Evolutionary conservation across 2,329 filamentous ascomycete species (phyloP).

Genomic region (Atkinsonella hypoxylon): DNA sequence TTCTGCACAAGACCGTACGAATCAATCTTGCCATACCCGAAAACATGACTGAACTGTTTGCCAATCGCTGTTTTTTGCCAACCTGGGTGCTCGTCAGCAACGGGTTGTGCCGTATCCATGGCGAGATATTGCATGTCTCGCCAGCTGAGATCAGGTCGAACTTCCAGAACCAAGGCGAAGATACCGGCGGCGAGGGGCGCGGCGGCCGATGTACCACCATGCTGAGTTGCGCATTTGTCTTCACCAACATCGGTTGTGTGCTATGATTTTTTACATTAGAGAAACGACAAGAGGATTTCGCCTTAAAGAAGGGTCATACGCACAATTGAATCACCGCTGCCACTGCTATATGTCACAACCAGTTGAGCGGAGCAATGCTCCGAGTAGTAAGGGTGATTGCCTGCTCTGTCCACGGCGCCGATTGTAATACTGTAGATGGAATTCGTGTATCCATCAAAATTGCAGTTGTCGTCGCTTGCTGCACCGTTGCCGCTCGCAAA

Average conservation of each 20-base stretch:
- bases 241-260: slow-evolving; percentile 91
- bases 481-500: slow-evolving; percentile 94
- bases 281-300: neutral
- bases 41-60: slow-evolving; percentile 85
- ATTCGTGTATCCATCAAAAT: slow-evolving; percentile 98
- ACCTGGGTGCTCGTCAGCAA: slow-evolving; percentile 56
- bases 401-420: slow-evolving; percentile 78
- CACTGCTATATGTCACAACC: slow-evolving; percentile 94
- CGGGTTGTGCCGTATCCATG: slow-evolving; percentile 69
- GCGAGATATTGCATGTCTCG: slow-evolving; percentile 89
- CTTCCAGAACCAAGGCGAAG: slow-evolving; percentile 75
- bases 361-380: slow-evolving; percentile 92
- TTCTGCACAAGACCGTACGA: slow-evolving; percentile 73
- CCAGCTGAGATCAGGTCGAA: slow-evolving; percentile 81
- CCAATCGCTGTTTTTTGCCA: slow-evolving; percentile 77
- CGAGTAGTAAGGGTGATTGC: slow-evolving; percentile 88
- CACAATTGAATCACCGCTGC: slow-evolving; percentile 71
- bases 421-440: slow-evolving; percentile 98
- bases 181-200: slow-evolving; percentile 88
- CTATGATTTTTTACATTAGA: slow-evolving; percentile 21
- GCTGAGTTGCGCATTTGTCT: slow-evolving; percentile 65
- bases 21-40: slow-evolving; percentile 92
- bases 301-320: slow-evolving; percentile 15
- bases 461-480: slow-evolving; percentile 82
- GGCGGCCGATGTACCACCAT: slow-evolving; percentile 91